Evolutionary conservation across 1,139 yeast genomes (phyloP).

Genomic region (Cylindricascospora bacillispora): DNA sequence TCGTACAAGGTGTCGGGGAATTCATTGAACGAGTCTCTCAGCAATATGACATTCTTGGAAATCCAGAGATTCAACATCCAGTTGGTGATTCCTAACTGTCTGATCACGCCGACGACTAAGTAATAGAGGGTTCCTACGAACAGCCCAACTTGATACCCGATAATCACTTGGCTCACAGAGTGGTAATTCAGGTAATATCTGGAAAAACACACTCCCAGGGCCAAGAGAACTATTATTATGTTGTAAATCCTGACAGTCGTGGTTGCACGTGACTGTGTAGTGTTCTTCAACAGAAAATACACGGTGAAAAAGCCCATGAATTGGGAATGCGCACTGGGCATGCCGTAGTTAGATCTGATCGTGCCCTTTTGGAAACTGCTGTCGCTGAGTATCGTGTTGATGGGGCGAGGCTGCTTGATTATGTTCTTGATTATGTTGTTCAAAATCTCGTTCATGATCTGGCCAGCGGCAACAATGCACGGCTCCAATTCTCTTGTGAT

Average conservation of each 20-base stretch:
- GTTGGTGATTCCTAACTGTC: constrained; percentile 51
- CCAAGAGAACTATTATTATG: constrained; percentile 14
- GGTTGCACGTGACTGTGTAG: not conserved
- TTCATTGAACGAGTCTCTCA: constrained; percentile 47
- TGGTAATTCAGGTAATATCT: constrained; percentile 76
- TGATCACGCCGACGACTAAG: constrained; percentile 34
- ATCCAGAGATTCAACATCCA: constrained; percentile 43
- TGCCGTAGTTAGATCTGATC: constrained; percentile 58
- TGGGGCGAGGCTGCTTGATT: constrained; percentile 68
- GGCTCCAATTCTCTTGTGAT: constrained; percentile 79
- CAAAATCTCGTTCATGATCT: constrained; percentile 59
- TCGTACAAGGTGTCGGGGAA: constrained; percentile 25
- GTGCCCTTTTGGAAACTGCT: constrained; percentile 33
- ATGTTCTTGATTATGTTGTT: constrained; percentile 56
- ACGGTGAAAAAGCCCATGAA: constrained; percentile 80
- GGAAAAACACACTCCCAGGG: constrained; percentile 51
- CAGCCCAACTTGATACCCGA: constrained; percentile 57
- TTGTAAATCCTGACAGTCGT: not conserved
- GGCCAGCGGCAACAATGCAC: constrained; percentile 74
- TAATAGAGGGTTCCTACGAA: constrained; percentile 49
- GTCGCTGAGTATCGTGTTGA: constrained; percentile 30
- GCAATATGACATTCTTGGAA: constrained; percentile 30
- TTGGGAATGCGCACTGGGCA: constrained; percentile 97
- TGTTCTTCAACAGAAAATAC: constrained; percentile 36
- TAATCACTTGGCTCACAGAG: constrained; percentile 54